phyloP scores from a whole-genome alignment of 306 rosid species.

The cucumber (Cucumis sativus) region DNA sequence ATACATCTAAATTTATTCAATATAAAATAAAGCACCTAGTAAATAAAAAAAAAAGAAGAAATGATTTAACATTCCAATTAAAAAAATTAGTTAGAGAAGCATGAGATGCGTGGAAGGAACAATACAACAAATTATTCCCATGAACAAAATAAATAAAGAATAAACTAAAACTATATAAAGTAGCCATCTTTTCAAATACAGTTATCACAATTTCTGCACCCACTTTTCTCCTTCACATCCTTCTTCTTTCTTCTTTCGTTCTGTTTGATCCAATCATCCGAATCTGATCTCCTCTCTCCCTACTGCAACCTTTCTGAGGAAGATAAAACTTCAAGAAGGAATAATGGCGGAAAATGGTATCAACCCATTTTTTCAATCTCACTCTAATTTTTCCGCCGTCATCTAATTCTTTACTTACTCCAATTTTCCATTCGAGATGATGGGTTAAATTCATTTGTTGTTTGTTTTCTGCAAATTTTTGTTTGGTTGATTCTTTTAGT shows the following conservation, averaged over 20 bases:
- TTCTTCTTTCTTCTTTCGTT: not conserved
- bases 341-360: conserved; percentile 48
- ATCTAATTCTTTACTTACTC: not conserved
- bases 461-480: not conserved
- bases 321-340: not conserved
- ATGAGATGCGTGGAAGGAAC: no score
- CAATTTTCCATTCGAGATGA: not conserved
- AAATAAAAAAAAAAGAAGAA: no score
- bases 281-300: not conserved
- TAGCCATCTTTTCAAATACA: not conserved
- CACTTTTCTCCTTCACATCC: not conserved
- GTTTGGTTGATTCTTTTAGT: conserved; percentile 22
- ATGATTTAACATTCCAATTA: no score
- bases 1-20: no score
- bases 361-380: not conserved
- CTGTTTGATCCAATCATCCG: not conserved
- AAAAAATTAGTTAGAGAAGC: no score
- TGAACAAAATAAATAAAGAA: no score
- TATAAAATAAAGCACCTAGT: no score
- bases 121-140: no score
- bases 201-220: no score
- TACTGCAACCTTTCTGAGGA: not conserved
- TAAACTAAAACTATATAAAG: no score
- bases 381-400: not conserved
- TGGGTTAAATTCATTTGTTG: not conserved